Evolutionary conservation across 495 filamentous ascomycete genomes (phyloP).

Genomic region (Cudoniella acicularis): DNA sequence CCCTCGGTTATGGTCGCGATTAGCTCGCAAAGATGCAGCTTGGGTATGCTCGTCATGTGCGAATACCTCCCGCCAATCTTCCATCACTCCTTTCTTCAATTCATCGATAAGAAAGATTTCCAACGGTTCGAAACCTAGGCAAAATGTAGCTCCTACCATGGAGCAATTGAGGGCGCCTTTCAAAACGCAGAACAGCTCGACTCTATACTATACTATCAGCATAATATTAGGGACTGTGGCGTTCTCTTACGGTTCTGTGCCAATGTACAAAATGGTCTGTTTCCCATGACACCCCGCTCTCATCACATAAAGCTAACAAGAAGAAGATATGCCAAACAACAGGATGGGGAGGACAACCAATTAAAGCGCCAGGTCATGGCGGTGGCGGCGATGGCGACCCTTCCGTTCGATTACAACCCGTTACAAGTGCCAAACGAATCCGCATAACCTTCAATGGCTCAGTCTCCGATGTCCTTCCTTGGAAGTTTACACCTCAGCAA

Average conservation of each 20-base stretch:
- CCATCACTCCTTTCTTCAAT: slow-evolving; percentile 16
- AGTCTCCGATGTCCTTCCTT: slow-evolving; percentile 90
- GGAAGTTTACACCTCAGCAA: slow-evolving; percentile 97
- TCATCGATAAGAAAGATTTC: slow-evolving; percentile 19
- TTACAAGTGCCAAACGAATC: slow-evolving; percentile 77
- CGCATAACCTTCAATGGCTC: slow-evolving; percentile 95
- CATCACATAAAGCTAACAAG: not conserved
- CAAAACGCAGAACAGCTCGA: slow-evolving; percentile 54
- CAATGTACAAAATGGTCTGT: slow-evolving; percentile 92
- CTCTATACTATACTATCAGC: slow-evolving; percentile 73
- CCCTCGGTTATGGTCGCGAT: slow-evolving; percentile 13
- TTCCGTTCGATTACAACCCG: slow-evolving; percentile 68
- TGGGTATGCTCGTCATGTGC: slow-evolving; percentile 24
- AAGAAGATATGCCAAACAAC: slow-evolving; percentile 90
- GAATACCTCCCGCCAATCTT: slow-evolving; percentile 6
- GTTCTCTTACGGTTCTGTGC: slow-evolving; percentile 92
- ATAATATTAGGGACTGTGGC: slow-evolving; percentile 87
- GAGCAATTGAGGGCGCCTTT: slow-evolving; percentile 52
- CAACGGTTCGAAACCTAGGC: slow-evolving; percentile 18
- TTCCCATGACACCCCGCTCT: slow-evolving; percentile 1
- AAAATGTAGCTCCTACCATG: slow-evolving; percentile 45
- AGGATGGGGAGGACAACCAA: slow-evolving; percentile 90
- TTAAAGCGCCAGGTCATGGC: slow-evolving; percentile 72
- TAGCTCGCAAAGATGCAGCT: slow-evolving; percentile 14
- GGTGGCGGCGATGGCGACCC: slow-evolving; percentile 51